Base-by-base conservation (phyloP, 129 eudicot genomes). In the Escallonia herrerae region DNA sequence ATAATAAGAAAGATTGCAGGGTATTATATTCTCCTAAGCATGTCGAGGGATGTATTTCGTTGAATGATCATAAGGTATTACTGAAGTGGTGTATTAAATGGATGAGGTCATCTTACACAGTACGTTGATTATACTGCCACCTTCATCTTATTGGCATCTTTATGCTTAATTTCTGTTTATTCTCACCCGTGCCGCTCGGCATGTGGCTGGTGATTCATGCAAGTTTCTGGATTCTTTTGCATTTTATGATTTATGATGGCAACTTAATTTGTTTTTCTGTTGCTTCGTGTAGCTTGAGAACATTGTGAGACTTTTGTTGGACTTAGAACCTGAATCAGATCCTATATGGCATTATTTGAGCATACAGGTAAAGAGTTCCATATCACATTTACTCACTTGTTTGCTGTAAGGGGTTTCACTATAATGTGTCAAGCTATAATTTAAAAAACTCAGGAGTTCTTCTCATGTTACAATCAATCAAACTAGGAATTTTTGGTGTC, bases 251-350 rank as follows among this genome's bases (percentile, higher is more conserved):
- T 11, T 12, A 43, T 79, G 49, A 22, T 22, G 33, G 33, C 33
- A 22, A 22, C 33, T 22, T 63, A 61, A 39, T 52, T 33, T 3
- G 13, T 69, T 61, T 61, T 38, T 22, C 11, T 66, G 43, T 40
- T 70, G 68, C 64, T 67, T 71, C 62, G 12, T 85, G 84, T 77
- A 94, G 99, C 99, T 94, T 79, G 97, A 94, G 81, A 94, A 84
- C 68, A 88, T 79, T 37, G 97, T 94, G 82, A 85, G 99, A 77
- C 90, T 94, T 74, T 78, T 94, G 54, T 49, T 89, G 87, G 99
- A 94, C 84, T 84, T 94, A 81, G 99, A 94, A 72, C 97, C 99
- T 45, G 99, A 89, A 66, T 84, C 96, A 43, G 99, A 94, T 82
- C 99, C 99, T 74, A 82, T 94, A 56, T 86, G 96, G 77, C 97